Percentiles rank a stretch among this genome's conserved stretches.
These are phyloP conservation scores for Bryoerythrophyllum caledonicum DNA, from an alignment of 225 moss, liverwort and hornwort species.

Conservation along the genomic window DNA sequence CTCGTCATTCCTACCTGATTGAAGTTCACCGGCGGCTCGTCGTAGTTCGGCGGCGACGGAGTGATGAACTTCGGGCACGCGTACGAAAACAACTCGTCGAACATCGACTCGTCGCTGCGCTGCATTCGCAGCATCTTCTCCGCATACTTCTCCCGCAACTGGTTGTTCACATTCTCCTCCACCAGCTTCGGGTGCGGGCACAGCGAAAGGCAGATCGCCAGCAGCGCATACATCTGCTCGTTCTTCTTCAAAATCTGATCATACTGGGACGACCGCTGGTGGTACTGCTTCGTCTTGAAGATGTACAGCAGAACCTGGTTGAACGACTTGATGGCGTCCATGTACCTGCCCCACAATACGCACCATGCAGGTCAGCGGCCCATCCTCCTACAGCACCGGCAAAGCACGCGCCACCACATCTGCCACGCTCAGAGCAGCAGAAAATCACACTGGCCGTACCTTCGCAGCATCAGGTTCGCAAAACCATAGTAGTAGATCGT, in stretches of 20 bases:
- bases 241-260: slow-evolving; percentile 99
- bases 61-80: slow-evolving; percentile 99
- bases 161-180: slow-evolving; percentile 96
- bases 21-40: slow-evolving; percentile 91
- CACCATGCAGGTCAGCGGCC: too few species aligned
- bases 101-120: slow-evolving; percentile 91
- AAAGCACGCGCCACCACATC: background rate
- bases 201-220: slow-evolving; percentile 87
- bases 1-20: slow-evolving; percentile 61
- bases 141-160: slow-evolving; percentile 93
- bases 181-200: slow-evolving; percentile 89
- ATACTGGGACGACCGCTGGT: slow-evolving; percentile 90
- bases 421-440: background rate
- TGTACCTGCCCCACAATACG: slow-evolving; percentile 52
- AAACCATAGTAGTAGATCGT: slow-evolving; percentile 96
- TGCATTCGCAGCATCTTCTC: slow-evolving; percentile 99
- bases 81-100: slow-evolving; percentile 94
- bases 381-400: background rate
- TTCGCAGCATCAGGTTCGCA: slow-evolving; percentile 94
- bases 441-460: slow-evolving; percentile 39
- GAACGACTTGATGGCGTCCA: slow-evolving; percentile 90
- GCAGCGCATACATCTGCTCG: slow-evolving; percentile 97
- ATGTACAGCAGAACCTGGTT: slow-evolving; percentile 93
- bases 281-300: slow-evolving; percentile 95
- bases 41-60: slow-evolving; percentile 94